Evolutionary conservation across 148 eudicot species (phyloP).

Genomic region (Dysphania ambrosioides): DNA sequence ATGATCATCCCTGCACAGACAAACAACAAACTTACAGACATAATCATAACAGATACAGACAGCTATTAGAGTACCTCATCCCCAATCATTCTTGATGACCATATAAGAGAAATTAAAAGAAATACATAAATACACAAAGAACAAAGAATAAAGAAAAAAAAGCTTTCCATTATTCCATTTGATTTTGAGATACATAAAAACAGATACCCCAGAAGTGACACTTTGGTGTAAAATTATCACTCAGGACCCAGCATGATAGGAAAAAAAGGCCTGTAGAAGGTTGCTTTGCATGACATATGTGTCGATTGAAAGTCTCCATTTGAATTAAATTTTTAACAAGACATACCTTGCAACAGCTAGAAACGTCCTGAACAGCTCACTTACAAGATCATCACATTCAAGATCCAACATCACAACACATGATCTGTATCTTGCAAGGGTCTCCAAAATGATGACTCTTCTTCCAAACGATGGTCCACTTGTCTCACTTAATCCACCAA

Average conservation of each 20-base stretch:
- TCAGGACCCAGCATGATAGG: background rate
- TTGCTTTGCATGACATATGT: background rate
- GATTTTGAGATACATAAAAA: background rate
- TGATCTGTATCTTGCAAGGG: constrained; percentile 90
- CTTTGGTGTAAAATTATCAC: background rate
- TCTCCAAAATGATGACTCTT: constrained; percentile 85
- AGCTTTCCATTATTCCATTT: background rate
- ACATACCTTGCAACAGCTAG: constrained; percentile 78
- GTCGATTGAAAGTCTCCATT: background rate
- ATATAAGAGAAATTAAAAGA: no score
- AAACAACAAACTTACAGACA: constrained; percentile 13
- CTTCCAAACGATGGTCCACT: constrained; percentile 77
- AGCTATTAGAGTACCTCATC: background rate
- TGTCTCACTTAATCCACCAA: constrained; percentile 72
- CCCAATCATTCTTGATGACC: constrained; percentile 1
- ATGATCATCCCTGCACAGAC: constrained; percentile 86
- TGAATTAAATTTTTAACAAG: background rate
- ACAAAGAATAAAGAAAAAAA: no score
- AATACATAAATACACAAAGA: no score
- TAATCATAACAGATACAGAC: background rate
- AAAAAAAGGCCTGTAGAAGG: background rate
- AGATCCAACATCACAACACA: constrained; percentile 98
- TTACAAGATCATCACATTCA: constrained; percentile 89
- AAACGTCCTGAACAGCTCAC: constrained; percentile 82
- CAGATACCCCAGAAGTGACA: background rate